Evolutionary conservation across 106 monocot genomes (phyloP).

Genomic region (Acanthochlamys bracteata): DNA sequence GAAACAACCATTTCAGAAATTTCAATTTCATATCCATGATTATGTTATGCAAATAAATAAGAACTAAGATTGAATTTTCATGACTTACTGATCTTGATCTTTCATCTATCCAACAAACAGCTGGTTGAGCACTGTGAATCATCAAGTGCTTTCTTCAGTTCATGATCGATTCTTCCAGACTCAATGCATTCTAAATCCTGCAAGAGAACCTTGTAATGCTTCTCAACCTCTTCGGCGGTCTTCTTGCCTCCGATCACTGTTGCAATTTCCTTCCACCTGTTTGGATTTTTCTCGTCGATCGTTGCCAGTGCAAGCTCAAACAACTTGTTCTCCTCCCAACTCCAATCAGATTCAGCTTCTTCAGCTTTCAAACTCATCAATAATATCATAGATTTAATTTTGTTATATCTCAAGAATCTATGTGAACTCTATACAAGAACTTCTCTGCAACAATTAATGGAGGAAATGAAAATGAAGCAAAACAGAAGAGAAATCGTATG

Average conservation of each 20-base stretch:
- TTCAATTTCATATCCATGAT: no score
- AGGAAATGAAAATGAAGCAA: no score
- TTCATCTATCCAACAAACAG: conserved; percentile 11
- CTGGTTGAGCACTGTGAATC: background rate
- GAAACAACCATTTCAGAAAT: no score
- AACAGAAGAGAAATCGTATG: no score
- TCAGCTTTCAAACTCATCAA: no score
- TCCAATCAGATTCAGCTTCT: conserved; percentile 34
- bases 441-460: no score
- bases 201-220: conserved; percentile 19
- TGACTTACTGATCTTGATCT: conserved; percentile 27
- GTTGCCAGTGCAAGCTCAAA: conserved; percentile 37
- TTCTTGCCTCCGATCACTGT: conserved; percentile 29
- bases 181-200: conserved; percentile 31
- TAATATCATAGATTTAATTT: no score
- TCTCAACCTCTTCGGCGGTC: conserved; percentile 34
- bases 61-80: no score
- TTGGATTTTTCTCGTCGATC: conserved; percentile 21
- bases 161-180: conserved; percentile 20
- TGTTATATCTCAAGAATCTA: no score
- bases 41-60: no score
- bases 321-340: conserved; percentile 43
- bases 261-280: conserved; percentile 26
- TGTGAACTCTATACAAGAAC: no score
- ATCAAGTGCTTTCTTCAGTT: background rate